Evolutionary conservation across 148 eudicot genomes (phyloP), one percentile per base, ranked within the genome.

Genomic region (Chenopodium suecicum): DNA sequence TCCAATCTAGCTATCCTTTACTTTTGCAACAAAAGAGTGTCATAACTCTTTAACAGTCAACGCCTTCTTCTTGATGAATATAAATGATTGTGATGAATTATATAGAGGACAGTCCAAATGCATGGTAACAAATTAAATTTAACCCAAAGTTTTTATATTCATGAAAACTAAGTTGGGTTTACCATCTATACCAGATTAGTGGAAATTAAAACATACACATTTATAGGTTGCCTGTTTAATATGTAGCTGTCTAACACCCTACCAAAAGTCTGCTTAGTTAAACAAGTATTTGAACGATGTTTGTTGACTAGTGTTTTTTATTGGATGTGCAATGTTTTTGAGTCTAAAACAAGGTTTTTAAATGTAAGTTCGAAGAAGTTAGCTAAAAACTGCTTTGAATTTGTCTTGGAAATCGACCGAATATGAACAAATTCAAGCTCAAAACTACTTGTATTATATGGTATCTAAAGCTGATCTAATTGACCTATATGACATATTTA

Each of bases 191-290:
- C 79, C 63, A 81, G 64, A 58, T 80, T 70, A 37, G 65, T 62
- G 71, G 66, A 52, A 75, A 23, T 23, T 23, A 23, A 67, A 48
- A 52, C 74, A 81, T 9, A n/a, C 62, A 74, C 14, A 68, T 54
- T 54, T 72, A 69, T 73, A 75, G 83, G 79, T 75, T 52, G 79
- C 73, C 79, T 74, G 78, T 66, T 81, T 81, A 22, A 74, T 41
- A 41, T 74, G 34, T 50, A 74, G 52, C 41, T 74, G 41, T 47
- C 58, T 74, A 41, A 74, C 77, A 74, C 37, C 75, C 63, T 74
- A 74, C 63, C 63, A 52, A 50, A 74, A 74, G 41, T 50, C 16
- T 50, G 63, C 58, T 52, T 67, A 67, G 32, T 27, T 74, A 47
- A 29, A 52, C 77, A 74, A 25, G 63, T 71, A 13, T 73, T 47